Conservation (phyloP, 768 basidiomycete genomes). For the Leucocoprinus birnbaumii region DNA sequence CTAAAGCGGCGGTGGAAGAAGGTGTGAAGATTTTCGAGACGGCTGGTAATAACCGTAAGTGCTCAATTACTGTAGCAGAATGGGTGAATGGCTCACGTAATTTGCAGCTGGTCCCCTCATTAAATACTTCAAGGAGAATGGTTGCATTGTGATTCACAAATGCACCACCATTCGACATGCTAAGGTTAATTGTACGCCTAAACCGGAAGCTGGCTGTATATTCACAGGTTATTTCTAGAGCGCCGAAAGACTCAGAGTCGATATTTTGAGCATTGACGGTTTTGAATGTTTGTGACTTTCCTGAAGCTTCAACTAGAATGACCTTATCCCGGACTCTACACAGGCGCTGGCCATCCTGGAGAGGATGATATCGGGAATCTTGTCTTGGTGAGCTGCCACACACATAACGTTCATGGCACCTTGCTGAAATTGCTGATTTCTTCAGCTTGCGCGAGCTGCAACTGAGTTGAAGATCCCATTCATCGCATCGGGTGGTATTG, state of each 20-base stretch:
- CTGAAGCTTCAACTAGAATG: neutral
- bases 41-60: conserved; percentile 85
- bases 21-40: conserved; percentile 91
- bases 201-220: neutral
- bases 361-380: conserved; percentile 91
- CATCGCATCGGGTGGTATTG: conserved; percentile 90
- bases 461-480: conserved; percentile 82
- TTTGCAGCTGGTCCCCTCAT: conserved; percentile 70
- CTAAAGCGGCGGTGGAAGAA: conserved; percentile 79
- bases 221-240: conserved; percentile 21
- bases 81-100: neutral
- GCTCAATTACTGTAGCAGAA: neutral
- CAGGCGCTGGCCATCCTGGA: conserved; percentile 92
- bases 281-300: conserved; percentile 67
- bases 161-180: conserved; percentile 87
- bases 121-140: conserved; percentile 75
- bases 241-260: conserved; percentile 78
- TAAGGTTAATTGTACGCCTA: conserved; percentile 46
- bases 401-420: neutral
- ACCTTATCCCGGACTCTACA: conserved; percentile 5
- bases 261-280: conserved; percentile 85
- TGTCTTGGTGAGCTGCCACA: conserved; percentile 56
- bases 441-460: conserved; percentile 81
- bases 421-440: neutral
- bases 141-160: conserved; percentile 84